These are phyloP conservation scores for Chrysoporthe cubensis DNA, from an alignment of 2,329 filamentous ascomycete species.

Conservation along the genomic window DNA sequence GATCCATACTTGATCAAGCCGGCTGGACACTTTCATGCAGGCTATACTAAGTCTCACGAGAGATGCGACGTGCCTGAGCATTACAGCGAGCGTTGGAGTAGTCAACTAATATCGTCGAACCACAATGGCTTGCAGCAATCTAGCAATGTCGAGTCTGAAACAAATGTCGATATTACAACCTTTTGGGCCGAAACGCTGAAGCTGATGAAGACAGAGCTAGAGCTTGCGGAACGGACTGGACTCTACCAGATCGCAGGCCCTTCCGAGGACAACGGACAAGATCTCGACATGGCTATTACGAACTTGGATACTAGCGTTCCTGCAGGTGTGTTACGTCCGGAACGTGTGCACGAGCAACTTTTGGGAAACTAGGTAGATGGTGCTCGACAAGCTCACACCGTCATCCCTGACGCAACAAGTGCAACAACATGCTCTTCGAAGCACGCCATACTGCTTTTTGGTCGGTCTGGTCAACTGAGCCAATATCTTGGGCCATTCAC, in stretches of 20 bases:
- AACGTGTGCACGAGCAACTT: not conserved
- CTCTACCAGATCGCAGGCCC: not conserved
- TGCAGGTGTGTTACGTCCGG: not conserved
- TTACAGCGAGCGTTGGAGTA: not conserved
- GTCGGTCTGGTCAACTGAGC: not conserved
- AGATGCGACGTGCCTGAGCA: not conserved
- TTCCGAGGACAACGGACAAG: not conserved
- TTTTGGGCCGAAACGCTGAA: not conserved
- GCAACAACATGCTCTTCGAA: not conserved
- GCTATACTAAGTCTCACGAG: not conserved
- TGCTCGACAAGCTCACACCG: not conserved
- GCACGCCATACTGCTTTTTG: not conserved
- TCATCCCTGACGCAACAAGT: not conserved
- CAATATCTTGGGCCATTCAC: not conserved
- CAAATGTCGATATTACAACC: not conserved
- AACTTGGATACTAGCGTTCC: not conserved
- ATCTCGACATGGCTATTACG: not conserved
- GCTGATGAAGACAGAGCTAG: not conserved
- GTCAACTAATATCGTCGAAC: not conserved
- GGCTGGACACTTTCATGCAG: slow-evolving; percentile 9
- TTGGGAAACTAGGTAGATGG: not conserved
- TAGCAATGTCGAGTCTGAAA: not conserved
- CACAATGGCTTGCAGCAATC: not conserved
- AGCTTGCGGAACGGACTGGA: not conserved
- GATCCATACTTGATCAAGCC: not conserved